A percentile compares a stretch with the other conserved stretches of the same genome.
phyloP scores from a whole-genome alignment of 768 basidiomycete species.

The Rhodosporidiobolus sp. region DNA sequence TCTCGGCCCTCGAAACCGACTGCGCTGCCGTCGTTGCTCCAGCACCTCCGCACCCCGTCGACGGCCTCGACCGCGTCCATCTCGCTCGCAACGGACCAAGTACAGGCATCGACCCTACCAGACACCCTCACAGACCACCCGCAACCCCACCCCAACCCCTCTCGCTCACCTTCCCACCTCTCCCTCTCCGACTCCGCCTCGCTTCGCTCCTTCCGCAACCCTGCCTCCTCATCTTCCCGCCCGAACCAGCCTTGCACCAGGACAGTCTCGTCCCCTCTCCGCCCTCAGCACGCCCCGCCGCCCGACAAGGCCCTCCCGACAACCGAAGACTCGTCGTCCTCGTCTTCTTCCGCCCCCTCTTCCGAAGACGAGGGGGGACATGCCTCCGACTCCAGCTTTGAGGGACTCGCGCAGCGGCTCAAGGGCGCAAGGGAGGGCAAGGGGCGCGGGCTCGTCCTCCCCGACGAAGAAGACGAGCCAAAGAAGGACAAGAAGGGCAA shows the following conservation, averaged over 20 bases:
- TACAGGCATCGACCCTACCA: no score
- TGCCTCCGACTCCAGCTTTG: conserved; percentile 15
- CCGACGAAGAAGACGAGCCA: not conserved
- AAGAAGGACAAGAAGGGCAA: not conserved
- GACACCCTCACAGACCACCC: no score
- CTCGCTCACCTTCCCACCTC: no score
- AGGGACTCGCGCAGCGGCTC: conserved; percentile 13
- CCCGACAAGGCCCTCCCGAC: no score
- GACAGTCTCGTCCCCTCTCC: no score
- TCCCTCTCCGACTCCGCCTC: no score
- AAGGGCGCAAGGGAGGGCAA: conserved; percentile 5
- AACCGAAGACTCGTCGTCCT: no score
- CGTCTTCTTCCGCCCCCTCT: no score
- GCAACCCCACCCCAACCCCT: no score
- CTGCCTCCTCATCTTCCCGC: not conserved
- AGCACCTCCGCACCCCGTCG: not conserved
- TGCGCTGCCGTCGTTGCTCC: not conserved
- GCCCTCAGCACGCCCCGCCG: no score
- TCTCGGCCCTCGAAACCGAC: not conserved
- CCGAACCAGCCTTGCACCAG: no score
- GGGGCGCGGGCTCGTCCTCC: not conserved
- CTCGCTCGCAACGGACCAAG: not conserved
- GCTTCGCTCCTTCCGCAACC: not conserved
- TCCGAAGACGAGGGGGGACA: not conserved
- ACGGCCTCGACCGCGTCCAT: not conserved